Base-by-base conservation (phyloP, 352 stramenopile genomes). In the Globisporangium mamillatum region DNA sequence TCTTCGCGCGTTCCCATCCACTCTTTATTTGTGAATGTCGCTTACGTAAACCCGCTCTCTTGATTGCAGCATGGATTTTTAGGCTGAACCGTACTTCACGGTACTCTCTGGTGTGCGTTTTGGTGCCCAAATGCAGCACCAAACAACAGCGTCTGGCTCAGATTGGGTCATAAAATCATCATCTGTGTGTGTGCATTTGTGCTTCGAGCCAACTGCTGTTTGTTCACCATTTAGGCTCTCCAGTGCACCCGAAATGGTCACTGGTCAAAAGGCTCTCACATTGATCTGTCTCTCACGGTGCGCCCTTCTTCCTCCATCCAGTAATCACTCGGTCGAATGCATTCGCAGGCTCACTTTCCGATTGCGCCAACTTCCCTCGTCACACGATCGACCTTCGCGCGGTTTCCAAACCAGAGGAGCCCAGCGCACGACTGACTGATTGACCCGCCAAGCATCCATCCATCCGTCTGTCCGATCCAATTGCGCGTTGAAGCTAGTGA, bases 331-430 rank as follows among this genome's bases (percentile, higher is more conserved):
- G 12, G 2, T 18, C 12, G 14, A 46, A 46, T 46, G 12, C 16
- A 20, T 4, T 46, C n/a, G 14, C 18, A 14, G 36, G 41, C 25
- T 54, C 64, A 69, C 46, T 52, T 63, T 46, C 46, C 54, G 64
- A 69, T 69, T 69, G 56, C 64, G 64, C 57, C 64, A 64, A 69
- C 64, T 27, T 56, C 50, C 50, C 2, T 29, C 50, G n/a, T 56
- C 50, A 24, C 20, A 27, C 48, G 38, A 46, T 46, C 38, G 38
- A 18, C 38, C 29, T 32, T 16, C 14, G 46, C 18, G 46, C 16
- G 9, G 22, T 24, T 22, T 52, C 12, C 44, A 16, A 18, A 16
- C 46, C 46, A 12, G 18, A 52, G 41, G 27, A 32, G 29, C 29
- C 7, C 29, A 44, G 12, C 38, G 38, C 16, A 46, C 38, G 38